Evolutionary conservation across 495 filamentous ascomycete species (phyloP).

Genomic region (Neurospora tetrasperma): DNA sequence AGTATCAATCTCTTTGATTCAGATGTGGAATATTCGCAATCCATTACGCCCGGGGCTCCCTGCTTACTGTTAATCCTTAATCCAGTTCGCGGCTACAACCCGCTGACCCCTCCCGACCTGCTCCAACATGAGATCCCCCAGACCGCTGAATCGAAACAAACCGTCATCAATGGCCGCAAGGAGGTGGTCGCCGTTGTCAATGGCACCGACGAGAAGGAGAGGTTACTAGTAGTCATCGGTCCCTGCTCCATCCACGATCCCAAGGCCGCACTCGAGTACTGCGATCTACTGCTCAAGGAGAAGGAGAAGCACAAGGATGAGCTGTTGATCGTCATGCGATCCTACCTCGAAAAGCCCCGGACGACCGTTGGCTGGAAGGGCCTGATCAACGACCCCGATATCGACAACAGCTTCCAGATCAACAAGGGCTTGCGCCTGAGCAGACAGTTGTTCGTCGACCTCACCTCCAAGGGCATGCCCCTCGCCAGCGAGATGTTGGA

Average conservation of each 20-base stretch:
- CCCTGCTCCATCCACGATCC: conserved; percentile 99
- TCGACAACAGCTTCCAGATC: conserved; percentile 97
- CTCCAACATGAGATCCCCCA: conserved; percentile 91
- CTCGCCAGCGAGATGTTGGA: conserved; percentile 97
- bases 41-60: background rate
- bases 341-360: conserved; percentile 97
- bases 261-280: conserved; percentile 84
- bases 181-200: conserved; percentile 76
- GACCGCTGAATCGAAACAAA: conserved; percentile 63
- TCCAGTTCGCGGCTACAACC: conserved; percentile 81
- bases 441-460: conserved; percentile 86
- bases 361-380: conserved; percentile 99
- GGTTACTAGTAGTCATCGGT: conserved; percentile 86
- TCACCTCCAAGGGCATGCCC: conserved; percentile 95
- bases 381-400: conserved; percentile 97
- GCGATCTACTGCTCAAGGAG: conserved; percentile 65
- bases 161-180: conserved; percentile 69
- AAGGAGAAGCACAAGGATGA: conserved; percentile 87
- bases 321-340: conserved; percentile 91
- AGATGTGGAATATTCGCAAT: background rate
- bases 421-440: conserved; percentile 89
- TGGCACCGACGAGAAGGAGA: conserved; percentile 60
- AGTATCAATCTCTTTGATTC: conserved; percentile 12
- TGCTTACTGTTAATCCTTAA: conserved; percentile 16
- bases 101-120: conserved; percentile 83